A percentile compares a stretch with the other conserved stretches of the same genome.
Evolutionary conservation across 345 rosid species (phyloP).

Genomic region (Luvunga scandens): DNA sequence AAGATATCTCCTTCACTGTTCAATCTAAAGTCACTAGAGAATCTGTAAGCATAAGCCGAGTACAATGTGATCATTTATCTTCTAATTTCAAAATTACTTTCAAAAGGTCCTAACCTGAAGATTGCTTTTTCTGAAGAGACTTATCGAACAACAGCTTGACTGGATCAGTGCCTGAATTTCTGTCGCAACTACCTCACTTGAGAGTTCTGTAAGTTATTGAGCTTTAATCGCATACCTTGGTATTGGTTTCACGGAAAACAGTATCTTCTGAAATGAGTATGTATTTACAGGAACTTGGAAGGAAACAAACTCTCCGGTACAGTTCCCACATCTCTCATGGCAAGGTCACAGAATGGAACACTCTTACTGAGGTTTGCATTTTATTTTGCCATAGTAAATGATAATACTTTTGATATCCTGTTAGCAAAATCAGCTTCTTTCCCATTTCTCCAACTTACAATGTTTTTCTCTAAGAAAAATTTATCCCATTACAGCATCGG

Average conservation of each 20-base stretch:
- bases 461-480: not conserved
- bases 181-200: constrained; percentile 35
- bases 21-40: constrained; percentile 20
- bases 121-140: constrained; percentile 23
- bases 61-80: not conserved
- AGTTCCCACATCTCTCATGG: constrained; percentile 25
- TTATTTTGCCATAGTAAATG: not conserved
- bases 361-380: constrained; percentile 22
- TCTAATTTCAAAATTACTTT: not conserved
- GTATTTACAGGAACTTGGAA: constrained; percentile 26
- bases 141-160: constrained; percentile 44
- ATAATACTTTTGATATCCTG: not conserved
- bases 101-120: not conserved
- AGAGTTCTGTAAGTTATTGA: constrained; percentile 34
- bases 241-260: not conserved
- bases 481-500: constrained; percentile 27
- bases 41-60: constrained; percentile 23
- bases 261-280: not conserved
- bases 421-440: not conserved
- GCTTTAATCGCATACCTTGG: not conserved
- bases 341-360: constrained; percentile 9
- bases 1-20: constrained; percentile 17
- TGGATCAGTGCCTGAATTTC: constrained; percentile 43
- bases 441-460: not conserved
- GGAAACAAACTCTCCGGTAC: constrained; percentile 34